Base-by-base conservation (phyloP, 768 basidiomycete genomes). In the Boletus subcaerulescens region DNA sequence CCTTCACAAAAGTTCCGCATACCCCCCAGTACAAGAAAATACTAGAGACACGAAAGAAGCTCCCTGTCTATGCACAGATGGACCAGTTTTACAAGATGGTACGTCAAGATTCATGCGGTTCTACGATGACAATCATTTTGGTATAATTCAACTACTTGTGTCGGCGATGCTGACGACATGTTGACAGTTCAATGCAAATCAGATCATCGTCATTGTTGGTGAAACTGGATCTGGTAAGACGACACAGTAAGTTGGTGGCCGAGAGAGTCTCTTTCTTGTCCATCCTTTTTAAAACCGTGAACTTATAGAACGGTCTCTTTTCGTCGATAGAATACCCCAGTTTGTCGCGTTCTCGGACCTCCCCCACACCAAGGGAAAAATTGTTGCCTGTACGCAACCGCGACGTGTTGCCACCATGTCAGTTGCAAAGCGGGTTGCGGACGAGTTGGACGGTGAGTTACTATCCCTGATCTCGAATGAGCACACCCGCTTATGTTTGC, bases 181-280 rank as follows among this genome's bases (percentile, higher is more conserved):
- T 52, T 18, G 1, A 5, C 35, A 70, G 69, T 70, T 72, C 46
- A 68, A 60, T 11, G 44, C 54, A 7, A 57, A 92, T 69, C 93
- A 96, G 75, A 87, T 97, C 59, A 86, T 89, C 39, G 83, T 93
- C 56, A 87, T 93, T 83, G 89, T 92, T 55, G 91, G 95, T 63
- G 95, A 97, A 76, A 97, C 95, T 0, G 95, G 94, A 11, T 89
- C 92, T 26, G 95, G 94, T 33, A 98, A 96, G 77, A 97, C 93
- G 0, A 96, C 94, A 22, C 94, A 98, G 89, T 92, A 69, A 69
- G 90, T 76, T 63, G 48, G 26, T 35, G 50, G 36, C 43, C n/a
- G 43, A 58, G 52, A 66, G 53, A 60, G 39, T 59, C 42, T 43
- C 29, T 48, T 60, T 50, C 61, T 57, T 55, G 45, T 67, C 56